A percentile compares a stretch with the other conserved stretches of the same genome.
Evolutionary conservation across 1,284 basidiomycete species (phyloP).

Genomic region (Malassezia obtusa): DNA sequence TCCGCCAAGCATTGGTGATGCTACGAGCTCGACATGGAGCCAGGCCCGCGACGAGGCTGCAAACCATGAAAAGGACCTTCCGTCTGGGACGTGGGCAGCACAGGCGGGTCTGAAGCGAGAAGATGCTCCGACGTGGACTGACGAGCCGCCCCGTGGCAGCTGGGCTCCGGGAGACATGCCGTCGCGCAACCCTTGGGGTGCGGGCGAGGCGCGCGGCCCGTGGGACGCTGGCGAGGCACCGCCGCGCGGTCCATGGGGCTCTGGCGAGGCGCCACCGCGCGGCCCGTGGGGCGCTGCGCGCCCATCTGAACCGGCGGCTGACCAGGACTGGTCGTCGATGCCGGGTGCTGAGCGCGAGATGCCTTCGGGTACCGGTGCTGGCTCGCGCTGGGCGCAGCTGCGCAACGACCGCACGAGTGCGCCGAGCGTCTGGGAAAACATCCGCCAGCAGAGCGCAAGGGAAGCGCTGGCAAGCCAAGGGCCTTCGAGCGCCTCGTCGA

Average conservation of each 20-base stretch:
- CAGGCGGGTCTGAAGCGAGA: too few relatives aligned
- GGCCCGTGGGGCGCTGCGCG: background rate
- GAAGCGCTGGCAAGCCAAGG: background rate
- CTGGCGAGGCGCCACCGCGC: background rate
- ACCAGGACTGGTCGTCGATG: slow-evolving; percentile 9
- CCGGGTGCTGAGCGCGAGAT: background rate
- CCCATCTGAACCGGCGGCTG: background rate
- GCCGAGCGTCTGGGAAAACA: slow-evolving; percentile 15
- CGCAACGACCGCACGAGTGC: slow-evolving; percentile 6
- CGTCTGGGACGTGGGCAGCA: too few relatives aligned
- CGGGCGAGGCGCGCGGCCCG: background rate
- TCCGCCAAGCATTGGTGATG: too few relatives aligned
- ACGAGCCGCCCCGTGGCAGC: background rate
- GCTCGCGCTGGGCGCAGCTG: slow-evolving; percentile 15
- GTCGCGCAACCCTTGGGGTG: background rate
- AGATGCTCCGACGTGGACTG: background rate
- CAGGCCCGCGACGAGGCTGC: too few relatives aligned
- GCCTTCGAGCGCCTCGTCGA: background rate
- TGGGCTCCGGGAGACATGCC: background rate
- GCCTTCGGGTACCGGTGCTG: background rate
- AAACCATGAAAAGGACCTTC: too few relatives aligned
- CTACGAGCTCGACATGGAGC: too few relatives aligned
- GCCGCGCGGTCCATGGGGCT: background rate
- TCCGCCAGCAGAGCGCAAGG: slow-evolving; percentile 8
- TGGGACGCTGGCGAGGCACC: background rate